Conservation (phyloP, 306 rosid genomes). For the Ochetophila trinervis region DNA sequence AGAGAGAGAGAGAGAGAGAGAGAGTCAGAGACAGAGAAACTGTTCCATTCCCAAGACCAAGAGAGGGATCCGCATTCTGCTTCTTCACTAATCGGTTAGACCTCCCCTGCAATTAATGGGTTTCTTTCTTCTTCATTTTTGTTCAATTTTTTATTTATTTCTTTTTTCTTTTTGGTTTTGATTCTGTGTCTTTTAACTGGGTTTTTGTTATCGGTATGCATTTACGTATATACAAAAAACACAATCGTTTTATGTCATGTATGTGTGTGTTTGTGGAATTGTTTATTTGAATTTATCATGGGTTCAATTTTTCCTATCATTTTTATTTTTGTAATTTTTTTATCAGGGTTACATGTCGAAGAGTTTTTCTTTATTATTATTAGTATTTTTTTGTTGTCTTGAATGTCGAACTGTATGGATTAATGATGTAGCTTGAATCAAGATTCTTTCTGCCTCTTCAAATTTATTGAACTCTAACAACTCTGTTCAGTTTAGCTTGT, state of each 20-base stretch:
- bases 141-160: neutral
- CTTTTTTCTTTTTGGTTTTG: conserved; percentile 1
- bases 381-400: too few species aligned
- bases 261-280: conserved; percentile 15
- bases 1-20: too few species aligned
- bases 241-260: too few species aligned
- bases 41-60: neutral
- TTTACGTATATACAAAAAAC: neutral
- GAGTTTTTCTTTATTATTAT: neutral
- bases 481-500: neutral
- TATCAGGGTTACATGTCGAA: neutral
- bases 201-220: neutral
- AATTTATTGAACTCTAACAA: conserved; percentile 12
- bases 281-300: neutral
- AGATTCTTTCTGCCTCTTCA: conserved; percentile 7
- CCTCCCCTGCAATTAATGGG: conserved; percentile 6
- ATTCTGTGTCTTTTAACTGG: neutral
- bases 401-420: too few species aligned
- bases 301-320: neutral
- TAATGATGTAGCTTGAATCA: conserved; percentile 17
- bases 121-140: neutral
- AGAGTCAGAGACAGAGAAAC: neutral
- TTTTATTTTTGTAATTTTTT: neutral
- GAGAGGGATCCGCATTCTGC: conserved; percentile 30
- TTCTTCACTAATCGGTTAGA: conserved; percentile 24